Evolutionary conservation across 1,284 basidiomycete species (phyloP).

Genomic region (Athelia psychrophila): DNA sequence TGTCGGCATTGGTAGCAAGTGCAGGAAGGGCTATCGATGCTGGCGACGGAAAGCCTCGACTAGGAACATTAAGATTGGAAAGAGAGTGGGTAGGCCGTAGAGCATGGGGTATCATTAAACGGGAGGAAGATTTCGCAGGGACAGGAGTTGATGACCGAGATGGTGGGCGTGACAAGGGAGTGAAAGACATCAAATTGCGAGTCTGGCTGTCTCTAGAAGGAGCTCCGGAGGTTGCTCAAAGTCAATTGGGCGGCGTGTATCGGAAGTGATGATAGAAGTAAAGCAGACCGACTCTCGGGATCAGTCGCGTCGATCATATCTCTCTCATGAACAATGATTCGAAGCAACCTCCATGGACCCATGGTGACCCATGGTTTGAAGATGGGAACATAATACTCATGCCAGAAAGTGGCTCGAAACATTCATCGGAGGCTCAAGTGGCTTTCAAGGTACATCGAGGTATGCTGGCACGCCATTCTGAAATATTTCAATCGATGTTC

Average conservation of each 20-base stretch:
- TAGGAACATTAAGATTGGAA: constrained; percentile 44
- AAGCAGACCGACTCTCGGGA: too few species aligned
- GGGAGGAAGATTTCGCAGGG: constrained; percentile 33
- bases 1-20: constrained; percentile 16
- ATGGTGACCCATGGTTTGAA: constrained; percentile 52
- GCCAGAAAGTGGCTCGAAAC: constrained; percentile 18
- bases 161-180: constrained; percentile 29
- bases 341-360: neutral
- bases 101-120: constrained; percentile 38
- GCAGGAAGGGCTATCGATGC: constrained; percentile 4
- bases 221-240: too few species aligned
- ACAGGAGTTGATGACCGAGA: constrained; percentile 32
- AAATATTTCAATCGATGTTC: constrained; percentile 59
- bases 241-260: too few species aligned
- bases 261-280: too few species aligned
- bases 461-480: constrained; percentile 56
- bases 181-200: constrained; percentile 10
- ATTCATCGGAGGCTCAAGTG: constrained; percentile 29
- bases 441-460: constrained; percentile 58
- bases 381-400: constrained; percentile 57
- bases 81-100: constrained; percentile 41
- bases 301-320: too few species aligned
- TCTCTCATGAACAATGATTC: too few species aligned
- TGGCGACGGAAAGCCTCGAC: constrained; percentile 25
- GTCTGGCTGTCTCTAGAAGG: too few species aligned